Conservation (phyloP, 2,329 filamentous ascomycete genomes). For the Fusarium sp. region DNA sequence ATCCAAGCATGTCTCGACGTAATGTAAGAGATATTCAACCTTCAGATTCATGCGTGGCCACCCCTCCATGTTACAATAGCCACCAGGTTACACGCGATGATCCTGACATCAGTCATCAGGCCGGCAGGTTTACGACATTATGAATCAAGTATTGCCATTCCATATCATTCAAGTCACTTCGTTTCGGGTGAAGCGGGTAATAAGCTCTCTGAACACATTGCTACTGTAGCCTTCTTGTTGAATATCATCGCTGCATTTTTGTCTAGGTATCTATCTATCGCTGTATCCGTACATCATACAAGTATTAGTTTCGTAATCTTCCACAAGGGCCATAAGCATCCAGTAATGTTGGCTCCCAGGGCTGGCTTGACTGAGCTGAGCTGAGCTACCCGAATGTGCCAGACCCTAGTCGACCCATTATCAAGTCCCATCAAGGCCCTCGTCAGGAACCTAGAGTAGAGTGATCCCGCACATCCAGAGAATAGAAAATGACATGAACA, state of each 20-base stretch:
- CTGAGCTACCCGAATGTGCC: slow-evolving; percentile 5
- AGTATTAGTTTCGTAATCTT: slow-evolving; percentile 26
- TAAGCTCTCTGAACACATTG: slow-evolving; percentile 12
- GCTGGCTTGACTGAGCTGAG: slow-evolving; percentile 13
- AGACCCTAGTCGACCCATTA: slow-evolving; percentile 20
- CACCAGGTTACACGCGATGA: slow-evolving; percentile 21
- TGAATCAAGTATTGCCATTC: slow-evolving; percentile 20
- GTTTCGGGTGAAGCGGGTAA: neutral
- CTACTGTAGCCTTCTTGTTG: neutral
- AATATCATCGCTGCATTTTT: slow-evolving; percentile 20
- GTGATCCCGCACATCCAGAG: slow-evolving; percentile 23
- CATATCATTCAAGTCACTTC: slow-evolving; percentile 12
- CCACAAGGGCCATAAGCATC: slow-evolving; percentile 1
- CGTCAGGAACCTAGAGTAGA: neutral
- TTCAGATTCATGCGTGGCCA: neutral
- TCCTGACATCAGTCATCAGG: slow-evolving; percentile 29
- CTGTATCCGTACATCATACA: slow-evolving; percentile 15
- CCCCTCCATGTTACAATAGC: slow-evolving; percentile 7
- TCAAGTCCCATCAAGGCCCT: slow-evolving; percentile 14
- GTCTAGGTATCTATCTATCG: slow-evolving; percentile 25
- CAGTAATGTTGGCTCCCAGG: slow-evolving; percentile 1
- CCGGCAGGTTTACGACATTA: slow-evolving; percentile 1
- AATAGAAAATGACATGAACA: slow-evolving; percentile 3
- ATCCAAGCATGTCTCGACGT: slow-evolving; percentile 17
- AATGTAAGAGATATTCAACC: slow-evolving; percentile 3